Evolutionary conservation across 306 rosid genomes (phyloP).

Genomic region (apple (Malus domestica)): DNA sequence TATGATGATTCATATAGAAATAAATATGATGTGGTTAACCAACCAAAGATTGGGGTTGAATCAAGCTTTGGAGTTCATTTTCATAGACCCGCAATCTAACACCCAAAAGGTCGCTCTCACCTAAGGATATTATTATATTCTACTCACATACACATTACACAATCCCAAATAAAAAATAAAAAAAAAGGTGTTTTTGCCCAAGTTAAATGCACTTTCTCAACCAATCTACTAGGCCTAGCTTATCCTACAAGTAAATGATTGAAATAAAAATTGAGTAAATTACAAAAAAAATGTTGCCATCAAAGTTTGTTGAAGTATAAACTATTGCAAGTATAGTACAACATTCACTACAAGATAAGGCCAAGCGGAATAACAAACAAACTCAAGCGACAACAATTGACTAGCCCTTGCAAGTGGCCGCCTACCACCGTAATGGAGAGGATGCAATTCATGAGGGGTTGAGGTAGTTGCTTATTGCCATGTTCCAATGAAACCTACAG

Average conservation of each 20-base stretch:
- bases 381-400: too few relatives aligned
- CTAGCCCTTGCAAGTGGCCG: fast-evolving
- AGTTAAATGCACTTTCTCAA: background rate
- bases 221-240: background rate
- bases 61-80: background rate
- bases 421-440: too few relatives aligned
- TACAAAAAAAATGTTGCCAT: background rate
- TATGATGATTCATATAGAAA: background rate
- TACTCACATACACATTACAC: too few relatives aligned
- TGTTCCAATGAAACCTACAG: too few relatives aligned
- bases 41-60: background rate
- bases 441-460: too few relatives aligned
- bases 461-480: too few relatives aligned
- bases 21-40: slow-evolving; percentile 3
- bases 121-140: background rate
- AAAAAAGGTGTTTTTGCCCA: background rate
- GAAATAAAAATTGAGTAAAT: background rate
- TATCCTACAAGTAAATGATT: background rate
- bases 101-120: background rate
- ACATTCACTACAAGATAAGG: too few relatives aligned
- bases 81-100: slow-evolving; percentile 4
- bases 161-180: too few relatives aligned
- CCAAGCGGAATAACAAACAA: too few relatives aligned
- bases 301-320: background rate
- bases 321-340: background rate